Base-by-base conservation (phyloP, 306 rosid genomes). In the Glycine tomentella region DNA sequence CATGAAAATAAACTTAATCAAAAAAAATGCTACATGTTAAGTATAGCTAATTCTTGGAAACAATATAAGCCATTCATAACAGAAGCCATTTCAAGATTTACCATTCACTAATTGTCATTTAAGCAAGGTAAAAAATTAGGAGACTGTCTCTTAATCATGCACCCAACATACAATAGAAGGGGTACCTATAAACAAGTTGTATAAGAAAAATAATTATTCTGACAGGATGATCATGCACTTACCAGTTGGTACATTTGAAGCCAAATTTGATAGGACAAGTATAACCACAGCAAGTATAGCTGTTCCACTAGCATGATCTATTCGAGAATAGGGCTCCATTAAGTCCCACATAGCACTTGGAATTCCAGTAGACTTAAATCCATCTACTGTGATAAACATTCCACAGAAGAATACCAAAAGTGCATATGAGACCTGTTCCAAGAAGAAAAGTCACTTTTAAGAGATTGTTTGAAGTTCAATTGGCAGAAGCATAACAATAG, bases 241-340 rank as follows among this genome's bases (percentile, higher is more conserved):
- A 95, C 99, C 98, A 10, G 97, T 95, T 72, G 99, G 97, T 20
- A 93, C 98, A 76, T 95, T 95, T 61, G 98, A 93, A 50, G 97
- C 99, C 89, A 95, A 68, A 74, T 95, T 95, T 82, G 98, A 95
- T 11, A 95, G 88, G 68, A 78, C 64, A 49, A 93, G 87, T 61
- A 95, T 87, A 80, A 90, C 97, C 3, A 95, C 8, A 15, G 97
- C 89, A 50, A 95, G 96, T 67, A 93, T 61, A 34, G 85, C 89
- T 79, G 85, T 84, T 50, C 97, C 97, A 25, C 84, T 74, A 40
- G 72, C 72, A 69, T 34, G 90, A 69, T 95, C 86, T 38, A 90
- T 89, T 36, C 82, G 64, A 1, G 97, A 91, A 86, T 82, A 80
- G 7, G 96, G 98, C 84, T 82, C 93, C 91, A 95, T 87, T 11